phyloP scores from a whole-genome alignment of 305 asterid genomes.

The Fraxinus baroniana region DNA sequence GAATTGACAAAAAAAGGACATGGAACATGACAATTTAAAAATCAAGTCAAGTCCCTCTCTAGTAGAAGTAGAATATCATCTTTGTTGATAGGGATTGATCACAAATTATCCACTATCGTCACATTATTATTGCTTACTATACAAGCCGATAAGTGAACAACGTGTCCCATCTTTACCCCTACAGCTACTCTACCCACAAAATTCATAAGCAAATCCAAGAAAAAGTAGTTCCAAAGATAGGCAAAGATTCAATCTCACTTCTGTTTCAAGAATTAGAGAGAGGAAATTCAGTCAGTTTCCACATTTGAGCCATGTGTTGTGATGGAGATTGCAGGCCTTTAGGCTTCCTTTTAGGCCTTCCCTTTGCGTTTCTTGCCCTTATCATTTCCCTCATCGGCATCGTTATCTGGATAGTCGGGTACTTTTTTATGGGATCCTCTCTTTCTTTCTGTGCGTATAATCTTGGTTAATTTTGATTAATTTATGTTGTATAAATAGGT shows the following conservation, averaged over 20 bases:
- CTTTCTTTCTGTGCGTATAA: neutral
- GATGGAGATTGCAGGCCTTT: slow-evolving; percentile 55
- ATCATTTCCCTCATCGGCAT: slow-evolving; percentile 50
- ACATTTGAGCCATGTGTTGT: slow-evolving; percentile 37
- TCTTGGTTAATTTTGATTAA: neutral
- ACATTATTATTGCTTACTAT: neutral
- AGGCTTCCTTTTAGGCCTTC: slow-evolving; percentile 56
- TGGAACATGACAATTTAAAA: neutral
- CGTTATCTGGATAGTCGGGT: slow-evolving; percentile 60
- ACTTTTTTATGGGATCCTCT: neutral
- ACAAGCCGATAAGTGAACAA: neutral
- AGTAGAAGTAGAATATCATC: neutral
- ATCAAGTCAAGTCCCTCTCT: neutral
- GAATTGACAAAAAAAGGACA: neutral
- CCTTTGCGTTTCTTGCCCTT: slow-evolving; percentile 59
- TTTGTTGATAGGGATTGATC: neutral
- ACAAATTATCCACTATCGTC: neutral
- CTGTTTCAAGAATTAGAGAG: neutral
- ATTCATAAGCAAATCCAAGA: neutral
- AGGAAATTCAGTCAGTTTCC: neutral
- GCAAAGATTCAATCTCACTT: neutral
- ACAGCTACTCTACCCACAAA: neutral
- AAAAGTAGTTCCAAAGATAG: neutral
- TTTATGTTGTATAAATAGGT: slow-evolving; percentile 27
- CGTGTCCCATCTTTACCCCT: neutral